Evolutionary conservation across 306 rosid genomes (phyloP).

Genomic region (Casuarina glauca): DNA sequence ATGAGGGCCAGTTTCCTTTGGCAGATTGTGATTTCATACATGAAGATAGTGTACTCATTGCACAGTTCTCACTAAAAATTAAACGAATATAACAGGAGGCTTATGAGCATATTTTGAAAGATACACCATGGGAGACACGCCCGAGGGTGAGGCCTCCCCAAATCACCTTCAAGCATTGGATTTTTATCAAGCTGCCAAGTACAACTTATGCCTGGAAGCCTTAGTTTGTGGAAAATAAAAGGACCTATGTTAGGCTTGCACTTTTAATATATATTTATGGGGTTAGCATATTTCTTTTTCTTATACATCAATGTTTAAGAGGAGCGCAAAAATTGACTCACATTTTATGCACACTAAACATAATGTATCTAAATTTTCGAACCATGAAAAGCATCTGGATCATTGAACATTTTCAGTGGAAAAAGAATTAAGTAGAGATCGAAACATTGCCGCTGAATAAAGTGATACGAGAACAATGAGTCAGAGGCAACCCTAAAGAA

Average conservation of each 20-base stretch:
- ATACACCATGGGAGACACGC: too few relatives aligned
- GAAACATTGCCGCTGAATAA: not conserved
- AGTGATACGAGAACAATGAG: not conserved
- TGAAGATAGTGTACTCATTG: not conserved
- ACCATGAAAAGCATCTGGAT: not conserved
- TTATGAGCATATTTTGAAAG: too few relatives aligned
- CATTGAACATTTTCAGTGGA: not conserved
- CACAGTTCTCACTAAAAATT: not conserved
- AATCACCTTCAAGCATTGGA: too few relatives aligned
- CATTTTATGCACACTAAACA: not conserved
- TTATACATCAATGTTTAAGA: not conserved
- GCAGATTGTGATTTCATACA: not conserved
- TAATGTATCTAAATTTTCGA: not conserved
- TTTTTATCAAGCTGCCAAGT: too few relatives aligned
- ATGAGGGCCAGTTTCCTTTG: not conserved
- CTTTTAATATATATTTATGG: not conserved
- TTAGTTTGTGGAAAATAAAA: not conserved
- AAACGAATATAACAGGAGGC: too few relatives aligned
- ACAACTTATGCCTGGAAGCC: not conserved
- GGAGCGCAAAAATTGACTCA: not conserved
- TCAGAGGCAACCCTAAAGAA: not conserved
- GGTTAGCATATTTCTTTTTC: not conserved
- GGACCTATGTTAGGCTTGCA: not conserved
- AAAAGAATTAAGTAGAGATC: not conserved
- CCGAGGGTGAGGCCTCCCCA: too few relatives aligned